A percentile compares a stretch with the other conserved stretches of the same genome.
Conservation (phyloP, 2,329 filamentous ascomycete species). For the Cladosporium sp. region DNA sequence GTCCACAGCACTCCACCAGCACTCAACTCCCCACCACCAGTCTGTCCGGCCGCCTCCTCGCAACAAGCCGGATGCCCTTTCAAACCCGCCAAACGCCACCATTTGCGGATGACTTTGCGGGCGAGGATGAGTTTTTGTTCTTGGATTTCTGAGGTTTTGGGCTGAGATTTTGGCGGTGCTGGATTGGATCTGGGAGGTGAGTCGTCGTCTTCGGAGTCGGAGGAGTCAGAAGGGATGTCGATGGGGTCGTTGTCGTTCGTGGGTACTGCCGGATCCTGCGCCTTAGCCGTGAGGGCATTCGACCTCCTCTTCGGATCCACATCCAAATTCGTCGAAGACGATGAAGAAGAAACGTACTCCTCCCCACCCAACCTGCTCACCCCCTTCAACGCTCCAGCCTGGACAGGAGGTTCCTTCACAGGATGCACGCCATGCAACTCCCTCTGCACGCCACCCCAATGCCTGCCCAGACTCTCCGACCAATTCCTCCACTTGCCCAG, state of each 20-base stretch:
- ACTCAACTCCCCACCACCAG: slow-evolving; percentile 62
- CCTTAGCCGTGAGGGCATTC: slow-evolving; percentile 2
- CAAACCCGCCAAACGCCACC: slow-evolving; percentile 66
- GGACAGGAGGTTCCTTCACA: slow-evolving; percentile 25
- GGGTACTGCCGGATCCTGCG: too few species aligned
- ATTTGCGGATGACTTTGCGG: slow-evolving; percentile 66
- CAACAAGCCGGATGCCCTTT: slow-evolving; percentile 45
- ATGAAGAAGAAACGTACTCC: neutral
- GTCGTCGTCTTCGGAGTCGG: slow-evolving; percentile 35
- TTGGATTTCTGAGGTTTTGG: slow-evolving; percentile 35
- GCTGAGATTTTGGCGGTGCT: too few species aligned
- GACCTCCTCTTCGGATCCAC: neutral
- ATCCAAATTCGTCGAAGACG: too few species aligned
- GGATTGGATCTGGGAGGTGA: too few species aligned
- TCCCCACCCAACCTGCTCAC: neutral
- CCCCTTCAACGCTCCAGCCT: slow-evolving; percentile 5
- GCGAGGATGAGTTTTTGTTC: slow-evolving; percentile 59
- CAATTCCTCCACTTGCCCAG: slow-evolving; percentile 75
- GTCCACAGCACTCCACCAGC: slow-evolving; percentile 70
- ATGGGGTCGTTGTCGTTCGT: too few species aligned
- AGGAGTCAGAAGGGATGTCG: too few species aligned
- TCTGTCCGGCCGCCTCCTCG: slow-evolving; percentile 48
- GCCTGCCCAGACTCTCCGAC: too few species aligned
- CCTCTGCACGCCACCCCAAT: slow-evolving; percentile 63
- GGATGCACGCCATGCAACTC: slow-evolving; percentile 52